phyloP scores from a whole-genome alignment of 768 basidiomycete genomes.

The Xanthoconium stramineum region DNA sequence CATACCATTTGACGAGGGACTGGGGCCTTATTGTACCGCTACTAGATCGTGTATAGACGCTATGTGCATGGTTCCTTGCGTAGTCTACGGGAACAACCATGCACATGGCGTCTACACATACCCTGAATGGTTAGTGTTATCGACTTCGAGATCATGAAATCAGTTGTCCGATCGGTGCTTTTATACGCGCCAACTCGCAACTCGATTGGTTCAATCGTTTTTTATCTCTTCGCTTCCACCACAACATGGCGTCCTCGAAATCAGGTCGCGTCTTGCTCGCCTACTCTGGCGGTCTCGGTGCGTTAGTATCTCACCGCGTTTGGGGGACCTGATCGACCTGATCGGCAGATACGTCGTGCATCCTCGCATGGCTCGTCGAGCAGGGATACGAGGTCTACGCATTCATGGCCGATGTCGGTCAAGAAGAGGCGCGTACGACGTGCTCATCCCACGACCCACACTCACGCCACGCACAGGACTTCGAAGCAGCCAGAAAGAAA shows the following conservation, averaged over 20 bases:
- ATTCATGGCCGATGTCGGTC: slow-evolving; percentile 95
- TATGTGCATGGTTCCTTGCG: no score
- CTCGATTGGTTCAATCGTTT: background rate
- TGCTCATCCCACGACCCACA: background rate
- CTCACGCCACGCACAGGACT: slow-evolving; percentile 58
- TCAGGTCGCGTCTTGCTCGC: slow-evolving; percentile 89
- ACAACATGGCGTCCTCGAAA: slow-evolving; percentile 31
- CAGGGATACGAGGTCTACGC: slow-evolving; percentile 96
- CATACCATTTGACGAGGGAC: background rate
- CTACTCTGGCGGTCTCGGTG: slow-evolving; percentile 97
- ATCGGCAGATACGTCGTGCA: slow-evolving; percentile 88
- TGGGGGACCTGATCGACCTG: slow-evolving; percentile 3
- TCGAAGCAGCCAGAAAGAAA: slow-evolving; percentile 86
- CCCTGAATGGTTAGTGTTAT: background rate
- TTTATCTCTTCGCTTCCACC: background rate
- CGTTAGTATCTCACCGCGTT: slow-evolving; percentile 29
- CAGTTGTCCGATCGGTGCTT: background rate
- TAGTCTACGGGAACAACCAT: no score
- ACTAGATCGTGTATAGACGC: no score
- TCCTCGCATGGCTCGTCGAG: slow-evolving; percentile 98
- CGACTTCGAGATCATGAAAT: background rate
- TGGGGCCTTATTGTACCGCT: background rate
- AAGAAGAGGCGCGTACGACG: slow-evolving; percentile 64
- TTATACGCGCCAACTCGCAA: background rate
- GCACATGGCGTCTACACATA: no score